phyloP scores from a whole-genome alignment of 305 asterid genomes.

The Coffea humblotiana region DNA sequence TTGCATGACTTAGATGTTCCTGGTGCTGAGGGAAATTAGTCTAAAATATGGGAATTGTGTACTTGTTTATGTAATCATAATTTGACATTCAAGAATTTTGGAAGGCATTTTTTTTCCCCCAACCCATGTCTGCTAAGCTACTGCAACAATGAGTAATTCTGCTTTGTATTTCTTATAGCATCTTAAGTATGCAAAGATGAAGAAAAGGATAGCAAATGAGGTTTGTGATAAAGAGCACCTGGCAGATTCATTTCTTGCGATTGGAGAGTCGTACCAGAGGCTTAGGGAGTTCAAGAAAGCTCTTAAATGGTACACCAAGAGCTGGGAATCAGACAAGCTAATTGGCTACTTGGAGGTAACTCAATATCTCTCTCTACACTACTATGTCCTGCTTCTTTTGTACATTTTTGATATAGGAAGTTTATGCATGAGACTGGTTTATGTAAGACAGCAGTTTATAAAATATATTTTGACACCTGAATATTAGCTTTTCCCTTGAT shows the following conservation, averaged over 20 bases:
- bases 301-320: conserved; percentile 76
- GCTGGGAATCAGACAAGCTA: conserved; percentile 62
- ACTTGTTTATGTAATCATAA: neutral
- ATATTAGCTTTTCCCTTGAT: neutral
- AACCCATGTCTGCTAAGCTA: conserved; percentile 8
- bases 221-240: conserved; percentile 88
- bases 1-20: conserved; percentile 2
- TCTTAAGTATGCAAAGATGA: conserved; percentile 68
- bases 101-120: neutral
- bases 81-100: neutral
- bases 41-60: neutral
- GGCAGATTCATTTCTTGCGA: conserved; percentile 72
- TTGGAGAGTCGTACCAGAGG: conserved; percentile 85
- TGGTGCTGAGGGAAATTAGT: neutral
- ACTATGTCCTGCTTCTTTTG: neutral
- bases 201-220: conserved; percentile 60
- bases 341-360: conserved; percentile 95
- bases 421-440: neutral
- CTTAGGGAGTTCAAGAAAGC: conserved; percentile 69
- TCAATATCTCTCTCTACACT: conserved; percentile 16
- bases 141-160: conserved; percentile 24
- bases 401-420: neutral
- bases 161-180: conserved; percentile 43
- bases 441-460: neutral
- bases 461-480: neutral